Conservation (phyloP, 169 alveolate species). For the Amoebophrya sp. region DNA sequence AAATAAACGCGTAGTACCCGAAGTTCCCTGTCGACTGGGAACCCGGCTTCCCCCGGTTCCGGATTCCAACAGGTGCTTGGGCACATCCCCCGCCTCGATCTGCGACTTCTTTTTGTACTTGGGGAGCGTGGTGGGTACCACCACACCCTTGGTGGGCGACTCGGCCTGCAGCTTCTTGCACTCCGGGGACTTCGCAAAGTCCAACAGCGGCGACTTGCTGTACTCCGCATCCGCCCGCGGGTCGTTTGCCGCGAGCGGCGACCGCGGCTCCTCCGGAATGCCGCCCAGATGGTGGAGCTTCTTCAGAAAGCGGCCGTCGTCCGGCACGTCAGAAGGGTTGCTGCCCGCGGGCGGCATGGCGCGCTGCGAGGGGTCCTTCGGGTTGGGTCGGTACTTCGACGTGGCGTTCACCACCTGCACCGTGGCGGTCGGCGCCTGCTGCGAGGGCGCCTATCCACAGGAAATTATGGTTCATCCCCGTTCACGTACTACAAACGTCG, state of each 20-base stretch:
- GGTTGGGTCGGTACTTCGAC: no score
- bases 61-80: background rate
- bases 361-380: no score
- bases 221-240: background rate
- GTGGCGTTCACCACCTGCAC: no score
- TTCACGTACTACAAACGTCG: no score
- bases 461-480: no score
- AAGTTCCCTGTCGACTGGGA: no score
- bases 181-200: background rate
- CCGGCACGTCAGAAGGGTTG: no score
- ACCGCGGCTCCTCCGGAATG: background rate
- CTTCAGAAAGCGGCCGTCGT: background rate
- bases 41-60: background rate
- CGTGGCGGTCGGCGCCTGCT: no score
- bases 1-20: no score
- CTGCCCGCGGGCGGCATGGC: no score
- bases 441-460: no score
- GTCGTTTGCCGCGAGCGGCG: background rate
- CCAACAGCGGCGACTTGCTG: background rate
- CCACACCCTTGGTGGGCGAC: background rate
- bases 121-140: background rate
- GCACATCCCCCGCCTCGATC: background rate
- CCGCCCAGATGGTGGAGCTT: background rate
- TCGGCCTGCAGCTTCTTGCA: background rate
- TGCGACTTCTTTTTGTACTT: background rate